Conservation (phyloP, 2,329 filamentous ascomycete species). For the Biscogniauxia mediterranea region DNA sequence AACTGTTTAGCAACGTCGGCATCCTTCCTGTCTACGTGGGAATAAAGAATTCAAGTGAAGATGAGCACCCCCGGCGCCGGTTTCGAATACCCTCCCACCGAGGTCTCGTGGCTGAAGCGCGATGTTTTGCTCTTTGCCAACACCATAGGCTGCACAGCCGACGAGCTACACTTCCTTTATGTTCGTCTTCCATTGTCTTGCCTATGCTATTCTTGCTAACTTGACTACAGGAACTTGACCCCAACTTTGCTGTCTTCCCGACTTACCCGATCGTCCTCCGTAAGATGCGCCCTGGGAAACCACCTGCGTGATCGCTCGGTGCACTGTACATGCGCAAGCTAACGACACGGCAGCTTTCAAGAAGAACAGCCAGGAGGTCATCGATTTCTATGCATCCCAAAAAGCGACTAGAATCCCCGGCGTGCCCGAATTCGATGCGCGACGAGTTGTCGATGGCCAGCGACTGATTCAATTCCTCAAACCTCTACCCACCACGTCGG, state of each 20-base stretch:
- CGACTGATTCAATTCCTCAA: slow-evolving; percentile 76
- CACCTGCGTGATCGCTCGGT: not conserved
- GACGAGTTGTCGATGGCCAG: slow-evolving; percentile 79
- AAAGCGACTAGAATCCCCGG: slow-evolving; percentile 66
- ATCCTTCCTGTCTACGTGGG: too few relatives aligned
- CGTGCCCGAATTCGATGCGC: slow-evolving; percentile 73
- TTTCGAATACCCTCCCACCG: slow-evolving; percentile 73
- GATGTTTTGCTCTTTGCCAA: slow-evolving; percentile 88
- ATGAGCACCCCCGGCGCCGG: slow-evolving; percentile 60
- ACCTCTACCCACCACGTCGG: slow-evolving; percentile 69
- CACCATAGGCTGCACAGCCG: slow-evolving; percentile 79
- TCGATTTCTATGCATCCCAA: slow-evolving; percentile 78
- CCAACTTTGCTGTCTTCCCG: slow-evolving; percentile 82
- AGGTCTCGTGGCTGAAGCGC: slow-evolving; percentile 83
- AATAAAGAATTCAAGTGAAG: slow-evolving; percentile 9
- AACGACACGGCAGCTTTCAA: slow-evolving; percentile 64
- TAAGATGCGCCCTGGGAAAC: slow-evolving; percentile 39
- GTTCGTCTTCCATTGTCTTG: slow-evolving; percentile 41
- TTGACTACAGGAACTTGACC: slow-evolving; percentile 71
- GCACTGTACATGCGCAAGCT: slow-evolving; percentile 3
- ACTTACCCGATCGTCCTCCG: slow-evolving; percentile 82
- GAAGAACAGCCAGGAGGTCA: slow-evolving; percentile 68
- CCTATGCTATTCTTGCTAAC: slow-evolving; percentile 4
- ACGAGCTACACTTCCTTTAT: slow-evolving; percentile 92
- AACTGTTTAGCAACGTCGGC: not conserved